Evolutionary conservation across 2,329 filamentous ascomycete species (phyloP).

Genomic region (Tothia fuscella): DNA sequence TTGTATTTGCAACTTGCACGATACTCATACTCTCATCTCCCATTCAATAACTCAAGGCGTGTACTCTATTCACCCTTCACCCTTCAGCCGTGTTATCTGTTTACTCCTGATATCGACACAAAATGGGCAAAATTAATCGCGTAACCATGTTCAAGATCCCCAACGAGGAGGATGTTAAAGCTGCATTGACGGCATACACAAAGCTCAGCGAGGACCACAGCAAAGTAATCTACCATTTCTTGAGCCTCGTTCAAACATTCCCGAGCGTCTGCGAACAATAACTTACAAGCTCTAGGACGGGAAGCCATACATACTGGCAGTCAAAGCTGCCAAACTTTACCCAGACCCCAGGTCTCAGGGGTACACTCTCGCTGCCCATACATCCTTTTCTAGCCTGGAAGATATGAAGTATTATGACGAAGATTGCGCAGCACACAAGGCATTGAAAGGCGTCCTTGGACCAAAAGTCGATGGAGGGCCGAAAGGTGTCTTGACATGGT

Average conservation of each 20-base stretch:
- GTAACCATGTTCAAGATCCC: constrained; percentile 12
- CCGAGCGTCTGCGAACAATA: too few species aligned
- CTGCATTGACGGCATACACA: constrained; percentile 6
- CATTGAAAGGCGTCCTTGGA: constrained; percentile 32
- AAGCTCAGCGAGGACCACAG: constrained; percentile 2
- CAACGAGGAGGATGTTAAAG: constrained; percentile 8
- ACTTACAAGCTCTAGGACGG: constrained; percentile 43
- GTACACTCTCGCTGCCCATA: constrained; percentile 52
- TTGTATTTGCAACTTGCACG: too few species aligned
- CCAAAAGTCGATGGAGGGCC: constrained; percentile 7
- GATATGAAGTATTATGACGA: constrained; percentile 62
- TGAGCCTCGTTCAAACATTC: too few species aligned
- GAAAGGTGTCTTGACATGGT: constrained; percentile 2
- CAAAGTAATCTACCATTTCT: too few species aligned
- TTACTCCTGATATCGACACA: too few species aligned
- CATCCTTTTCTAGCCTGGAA: constrained; percentile 50
- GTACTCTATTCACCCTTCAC: too few species aligned
- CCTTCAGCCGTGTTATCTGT: too few species aligned
- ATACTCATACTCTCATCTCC: too few species aligned
- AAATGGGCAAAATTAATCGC: constrained; percentile 10
- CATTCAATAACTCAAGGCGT: too few species aligned
- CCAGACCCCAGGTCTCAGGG: constrained; percentile 51
- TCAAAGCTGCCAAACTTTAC: constrained; percentile 42
- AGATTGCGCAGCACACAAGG: constrained; percentile 43
- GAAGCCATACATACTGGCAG: constrained; percentile 55